phyloP scores from a whole-genome alignment of 768 basidiomycete genomes.

The Suillus hirtellus region DNA sequence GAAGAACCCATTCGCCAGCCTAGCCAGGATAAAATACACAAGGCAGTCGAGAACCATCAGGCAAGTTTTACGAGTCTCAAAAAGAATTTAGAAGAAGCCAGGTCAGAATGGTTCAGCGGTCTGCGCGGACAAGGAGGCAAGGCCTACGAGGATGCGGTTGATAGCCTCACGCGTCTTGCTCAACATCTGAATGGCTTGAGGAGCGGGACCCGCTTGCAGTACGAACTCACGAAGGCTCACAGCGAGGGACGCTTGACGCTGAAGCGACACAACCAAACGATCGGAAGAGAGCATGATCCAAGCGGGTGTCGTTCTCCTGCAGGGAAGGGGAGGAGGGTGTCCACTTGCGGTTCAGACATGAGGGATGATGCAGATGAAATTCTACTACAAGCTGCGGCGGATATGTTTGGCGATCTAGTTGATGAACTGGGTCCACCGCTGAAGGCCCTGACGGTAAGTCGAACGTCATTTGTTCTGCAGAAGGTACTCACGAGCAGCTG shows the following conservation, averaged over 20 bases:
- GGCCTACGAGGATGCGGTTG: constrained; percentile 85
- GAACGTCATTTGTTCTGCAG: constrained; percentile 8
- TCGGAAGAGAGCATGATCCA: constrained; percentile 18
- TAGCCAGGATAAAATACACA: constrained; percentile 65
- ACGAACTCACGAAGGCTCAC: constrained; percentile 71
- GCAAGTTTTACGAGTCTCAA: constrained; percentile 88
- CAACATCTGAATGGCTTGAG: constrained; percentile 92
- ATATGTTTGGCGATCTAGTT: constrained; percentile 75
- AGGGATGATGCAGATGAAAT: constrained; percentile 45
- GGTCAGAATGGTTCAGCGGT: constrained; percentile 69
- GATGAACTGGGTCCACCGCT: constrained; percentile 80
- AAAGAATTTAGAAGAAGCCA: constrained; percentile 82
- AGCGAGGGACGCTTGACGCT: constrained; percentile 45
- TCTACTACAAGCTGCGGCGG: constrained; percentile 53
- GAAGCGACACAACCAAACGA: constrained; percentile 20
- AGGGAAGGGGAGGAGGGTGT: constrained; percentile 24
- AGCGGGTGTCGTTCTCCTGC: constrained; percentile 11
- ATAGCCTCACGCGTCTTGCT: constrained; percentile 83
- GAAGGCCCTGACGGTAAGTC: constrained; percentile 67
- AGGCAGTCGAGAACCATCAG: constrained; percentile 84
- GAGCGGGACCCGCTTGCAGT: constrained; percentile 81
- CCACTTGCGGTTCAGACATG: constrained; percentile 34
- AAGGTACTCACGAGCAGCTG: neutral
- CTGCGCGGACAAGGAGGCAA: constrained; percentile 26
- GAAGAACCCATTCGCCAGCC: constrained; percentile 61